Evolutionary conservation across 2,329 filamentous ascomycete genomes (phyloP).

Genomic region (Sarocladiaceae sp.): DNA sequence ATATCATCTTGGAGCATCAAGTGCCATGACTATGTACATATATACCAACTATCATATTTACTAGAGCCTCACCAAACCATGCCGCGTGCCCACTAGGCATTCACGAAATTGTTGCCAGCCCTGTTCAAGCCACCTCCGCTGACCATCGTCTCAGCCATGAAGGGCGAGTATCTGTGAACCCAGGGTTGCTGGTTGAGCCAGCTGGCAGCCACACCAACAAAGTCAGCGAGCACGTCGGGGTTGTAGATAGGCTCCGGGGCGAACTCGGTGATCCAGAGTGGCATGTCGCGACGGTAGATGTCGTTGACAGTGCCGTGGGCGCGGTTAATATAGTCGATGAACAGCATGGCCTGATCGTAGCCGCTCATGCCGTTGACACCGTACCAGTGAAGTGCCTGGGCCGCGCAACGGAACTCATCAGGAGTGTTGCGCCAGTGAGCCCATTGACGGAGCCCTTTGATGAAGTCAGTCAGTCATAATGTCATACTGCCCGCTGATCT

Average conservation of each 20-base stretch:
- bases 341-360: neutral
- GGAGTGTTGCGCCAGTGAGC: neutral
- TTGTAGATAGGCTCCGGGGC: neutral
- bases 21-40: too few species aligned
- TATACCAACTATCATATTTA: too few species aligned
- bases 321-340: neutral
- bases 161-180: neutral
- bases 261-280: conserved; percentile 5
- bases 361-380: neutral
- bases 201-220: neutral
- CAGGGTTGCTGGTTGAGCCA: conserved; percentile 2
- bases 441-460: conserved; percentile 3
- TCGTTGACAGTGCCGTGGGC: conserved; percentile 3
- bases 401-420: conserved; percentile 1
- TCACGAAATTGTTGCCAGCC: neutral
- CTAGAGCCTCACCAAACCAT: too few species aligned
- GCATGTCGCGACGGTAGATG: conserved; percentile 2
- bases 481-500: neutral
- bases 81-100: too few species aligned
- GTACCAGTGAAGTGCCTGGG: conserved; percentile 5
- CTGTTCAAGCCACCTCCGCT: neutral
- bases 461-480: neutral
- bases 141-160: neutral
- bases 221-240: neutral
- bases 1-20: too few species aligned